Evolutionary conservation across 129 eudicot genomes (phyloP).

Genomic region (Pittosporum tobira): DNA sequence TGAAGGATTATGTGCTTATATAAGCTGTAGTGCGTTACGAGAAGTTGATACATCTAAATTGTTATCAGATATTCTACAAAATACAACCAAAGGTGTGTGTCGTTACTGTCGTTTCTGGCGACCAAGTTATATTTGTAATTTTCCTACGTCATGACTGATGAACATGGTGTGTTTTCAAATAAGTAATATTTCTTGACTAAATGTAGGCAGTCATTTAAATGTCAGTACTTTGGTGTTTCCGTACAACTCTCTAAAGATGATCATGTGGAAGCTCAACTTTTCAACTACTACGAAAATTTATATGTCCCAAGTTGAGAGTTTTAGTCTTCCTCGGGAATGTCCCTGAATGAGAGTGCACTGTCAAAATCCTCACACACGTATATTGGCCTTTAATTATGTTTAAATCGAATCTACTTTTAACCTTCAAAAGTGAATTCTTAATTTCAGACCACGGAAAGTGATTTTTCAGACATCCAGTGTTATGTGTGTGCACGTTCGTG

Average conservation of each 20-base stretch:
- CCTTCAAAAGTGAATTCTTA: background rate
- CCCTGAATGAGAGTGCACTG: background rate
- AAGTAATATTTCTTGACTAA: background rate
- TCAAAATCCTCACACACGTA: background rate
- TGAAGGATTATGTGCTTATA: constrained; percentile 84
- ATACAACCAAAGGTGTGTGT: constrained; percentile 40
- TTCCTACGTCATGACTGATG: too few relatives aligned
- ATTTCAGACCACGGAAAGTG: background rate
- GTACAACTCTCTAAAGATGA: background rate
- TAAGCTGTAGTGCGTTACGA: constrained; percentile 67
- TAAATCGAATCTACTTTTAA: background rate
- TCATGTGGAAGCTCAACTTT: background rate
- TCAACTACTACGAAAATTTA: background rate
- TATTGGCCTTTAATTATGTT: background rate
- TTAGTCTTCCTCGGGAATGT: background rate
- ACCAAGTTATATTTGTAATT: background rate
- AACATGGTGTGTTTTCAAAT: background rate
- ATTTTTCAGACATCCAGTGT: too few relatives aligned
- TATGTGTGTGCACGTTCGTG: too few relatives aligned
- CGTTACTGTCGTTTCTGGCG: too few relatives aligned
- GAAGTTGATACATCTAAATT: constrained; percentile 79
- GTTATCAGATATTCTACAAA: constrained; percentile 46
- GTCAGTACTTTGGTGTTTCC: background rate
- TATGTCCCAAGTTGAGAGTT: background rate
- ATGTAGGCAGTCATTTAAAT: background rate